Evolutionary conservation across 169 alveolate genomes (phyloP), one percentile per base, ranked within the genome.

Genomic region (Besnoitia besnoiti): DNA sequence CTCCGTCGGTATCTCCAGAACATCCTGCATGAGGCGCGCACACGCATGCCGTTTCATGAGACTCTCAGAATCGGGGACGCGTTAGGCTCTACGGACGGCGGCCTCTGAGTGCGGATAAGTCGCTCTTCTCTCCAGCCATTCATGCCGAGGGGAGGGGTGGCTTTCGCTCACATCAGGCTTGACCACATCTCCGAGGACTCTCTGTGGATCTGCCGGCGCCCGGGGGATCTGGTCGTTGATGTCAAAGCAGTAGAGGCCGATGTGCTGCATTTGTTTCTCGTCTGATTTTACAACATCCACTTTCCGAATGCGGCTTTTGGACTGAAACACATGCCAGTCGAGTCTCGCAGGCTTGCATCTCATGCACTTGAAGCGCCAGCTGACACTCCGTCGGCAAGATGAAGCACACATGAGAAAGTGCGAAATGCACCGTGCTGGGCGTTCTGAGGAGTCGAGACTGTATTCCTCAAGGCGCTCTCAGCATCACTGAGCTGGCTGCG

Each of bases 291-390:
- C 88, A 37, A 89, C 84, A 62, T 89, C 93, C 50, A 89, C 51
- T 47, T 89, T 89, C 39, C 93, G 87, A 37, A 35, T 61, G 39
- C 93, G 87, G 12, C 59, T 50, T 61, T 89, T 89, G 21, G 93
- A 79, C 88, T 89, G 89, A 67, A 55, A 33, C 0, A 55, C 30
- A n/a, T n/a, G n/a, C n/a, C n/a, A n/a, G n/a, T n/a, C n/a, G n/a
- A n/a, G n/a, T n/a, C n/a, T n/a, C n/a, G n/a, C n/a, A n/a, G n/a
- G n/a, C n/a, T n/a, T n/a, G n/a, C n/a, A n/a, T n/a, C n/a, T n/a
- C n/a, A n/a, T n/a, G n/a, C n/a, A n/a, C n/a, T n/a, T n/a, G n/a
- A n/a, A n/a, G n/a, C n/a, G n/a, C n/a, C n/a, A n/a, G n/a, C n/a
- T n/a, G n/a, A n/a, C n/a, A n/a, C n/a, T n/a, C n/a, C n/a, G n/a